Base-by-base conservation (phyloP, 805 yeast genomes). In the Ogataea pignaliae region DNA sequence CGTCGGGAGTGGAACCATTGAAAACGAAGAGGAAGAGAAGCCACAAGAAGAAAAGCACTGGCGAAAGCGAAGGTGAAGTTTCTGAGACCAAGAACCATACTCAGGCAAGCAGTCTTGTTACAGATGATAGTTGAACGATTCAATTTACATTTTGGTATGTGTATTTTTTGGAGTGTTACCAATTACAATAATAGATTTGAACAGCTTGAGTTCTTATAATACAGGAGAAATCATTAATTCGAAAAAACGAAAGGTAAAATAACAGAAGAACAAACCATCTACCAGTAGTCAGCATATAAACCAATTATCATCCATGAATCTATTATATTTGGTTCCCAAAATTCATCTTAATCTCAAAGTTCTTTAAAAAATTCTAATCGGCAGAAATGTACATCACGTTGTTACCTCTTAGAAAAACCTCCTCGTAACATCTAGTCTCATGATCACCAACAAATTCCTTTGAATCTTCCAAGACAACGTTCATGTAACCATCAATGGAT, bases 401-500 rank as follows among this genome's bases (percentile, higher is more conserved):
- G 60, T 87, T 88, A 33, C 96, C 96, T 65, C 96, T 78, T 52
- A 88, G 79, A 60, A 88, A 88, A 28, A 87, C 89, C 63, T 87
- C 95, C 29, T 87, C 87, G 44, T 63, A 61, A 49, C 79, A 83
- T 26, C 65, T 68, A 48, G 74, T 77, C 32, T 74, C 76, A 36
- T 62, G 59, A 38, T 72, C 71, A 7, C 76, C 76, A 30, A 78
- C 77, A 37, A 66, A 64, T 60, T 93, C 99, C 38, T 78, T 72
- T 3, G 95, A 80, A 48, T 81, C 75, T 43, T 85, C 88, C 51
- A 93, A 73, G 2, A 91, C 95, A 39, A 93, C 84, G 66, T 93
- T 93, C 97, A 93, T 89, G 70, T 83, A 93, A 9, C 98, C 98
- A 62, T 93, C 99, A 45, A 93, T 90, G 34, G 97, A 87, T 55